phyloP scores from a whole-genome alignment of 306 rosid species.

The Hippophae tibetana region DNA sequence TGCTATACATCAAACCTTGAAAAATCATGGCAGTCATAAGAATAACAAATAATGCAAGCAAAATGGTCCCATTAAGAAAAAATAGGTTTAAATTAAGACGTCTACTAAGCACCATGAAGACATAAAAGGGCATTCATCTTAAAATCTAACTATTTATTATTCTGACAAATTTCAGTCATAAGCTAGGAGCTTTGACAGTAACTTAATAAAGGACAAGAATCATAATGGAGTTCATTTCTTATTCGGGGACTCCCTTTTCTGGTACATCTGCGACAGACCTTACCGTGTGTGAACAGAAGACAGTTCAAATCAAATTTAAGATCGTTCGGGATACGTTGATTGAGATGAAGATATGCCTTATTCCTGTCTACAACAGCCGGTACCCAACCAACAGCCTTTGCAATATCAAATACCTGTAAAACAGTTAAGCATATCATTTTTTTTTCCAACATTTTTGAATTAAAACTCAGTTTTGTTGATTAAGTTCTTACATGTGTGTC shows the following conservation, averaged over 20 bases:
- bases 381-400: conserved; percentile 69
- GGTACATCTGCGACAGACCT: conserved; percentile 58
- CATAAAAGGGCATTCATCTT: conserved; percentile 8
- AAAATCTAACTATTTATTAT: neutral
- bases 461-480: neutral
- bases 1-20: too few relatives aligned
- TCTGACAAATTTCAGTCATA: neutral
- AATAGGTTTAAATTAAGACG: too few relatives aligned
- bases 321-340: conserved; percentile 65
- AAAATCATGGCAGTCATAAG: too few relatives aligned
- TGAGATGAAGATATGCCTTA: conserved; percentile 78
- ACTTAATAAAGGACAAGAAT: conserved; percentile 49
- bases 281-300: conserved; percentile 80
- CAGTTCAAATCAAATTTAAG: conserved; percentile 87
- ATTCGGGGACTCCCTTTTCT: conserved; percentile 38
- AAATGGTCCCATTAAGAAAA: too few relatives aligned
- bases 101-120: conserved; percentile 2
- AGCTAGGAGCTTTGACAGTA: conserved; percentile 21
- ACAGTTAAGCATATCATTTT: neutral
- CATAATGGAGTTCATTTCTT: conserved; percentile 27
- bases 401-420: conserved; percentile 74
- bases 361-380: conserved; percentile 71
- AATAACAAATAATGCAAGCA: too few relatives aligned
- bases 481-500: conserved; percentile 74
- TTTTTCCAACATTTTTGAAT: neutral